phyloP scores from a whole-genome alignment of 1,139 yeast species.

The Pichia norvegensis region DNA sequence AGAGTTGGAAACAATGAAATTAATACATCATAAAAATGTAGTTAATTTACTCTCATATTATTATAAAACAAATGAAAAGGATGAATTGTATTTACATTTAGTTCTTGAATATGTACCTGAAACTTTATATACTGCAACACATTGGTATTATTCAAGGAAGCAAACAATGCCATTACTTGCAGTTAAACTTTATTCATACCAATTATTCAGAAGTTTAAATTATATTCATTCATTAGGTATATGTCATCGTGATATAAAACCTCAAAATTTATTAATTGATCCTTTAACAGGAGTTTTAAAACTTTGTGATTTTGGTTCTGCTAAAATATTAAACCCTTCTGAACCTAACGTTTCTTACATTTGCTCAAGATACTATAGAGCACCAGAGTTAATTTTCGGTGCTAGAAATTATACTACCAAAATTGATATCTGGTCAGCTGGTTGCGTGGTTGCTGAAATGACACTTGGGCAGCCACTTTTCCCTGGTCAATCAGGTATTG shows the following conservation, averaged over 20 bases:
- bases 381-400: constrained; percentile 80
- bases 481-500: constrained; percentile 97
- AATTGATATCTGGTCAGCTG: constrained; percentile 96
- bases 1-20: constrained; percentile 92
- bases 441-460: constrained; percentile 96
- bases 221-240: constrained; percentile 84
- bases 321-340: constrained; percentile 77
- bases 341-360: constrained; percentile 96
- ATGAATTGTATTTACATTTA: constrained; percentile 77
- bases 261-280: constrained; percentile 86
- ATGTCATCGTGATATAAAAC: constrained; percentile 96
- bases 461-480: constrained; percentile 92
- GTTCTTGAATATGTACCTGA: constrained; percentile 92
- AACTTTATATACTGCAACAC: constrained; percentile 84
- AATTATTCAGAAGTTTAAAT: constrained; percentile 82
- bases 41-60: constrained; percentile 85
- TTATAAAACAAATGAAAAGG: constrained; percentile 50
- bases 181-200: constrained; percentile 84
- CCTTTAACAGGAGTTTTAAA: constrained; percentile 78
- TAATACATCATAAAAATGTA: constrained; percentile 72
- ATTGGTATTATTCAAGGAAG: constrained; percentile 69
- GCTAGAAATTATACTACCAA: constrained; percentile 69
- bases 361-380: constrained; percentile 93
- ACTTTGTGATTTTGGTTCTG: constrained; percentile 98
- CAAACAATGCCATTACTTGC: constrained; percentile 85